Percentiles rank a stretch among this genome's conserved stretches.
Evolutionary conservation across 1,284 basidiomycete species (phyloP).

Genomic region (Tylopilus sp.): DNA sequence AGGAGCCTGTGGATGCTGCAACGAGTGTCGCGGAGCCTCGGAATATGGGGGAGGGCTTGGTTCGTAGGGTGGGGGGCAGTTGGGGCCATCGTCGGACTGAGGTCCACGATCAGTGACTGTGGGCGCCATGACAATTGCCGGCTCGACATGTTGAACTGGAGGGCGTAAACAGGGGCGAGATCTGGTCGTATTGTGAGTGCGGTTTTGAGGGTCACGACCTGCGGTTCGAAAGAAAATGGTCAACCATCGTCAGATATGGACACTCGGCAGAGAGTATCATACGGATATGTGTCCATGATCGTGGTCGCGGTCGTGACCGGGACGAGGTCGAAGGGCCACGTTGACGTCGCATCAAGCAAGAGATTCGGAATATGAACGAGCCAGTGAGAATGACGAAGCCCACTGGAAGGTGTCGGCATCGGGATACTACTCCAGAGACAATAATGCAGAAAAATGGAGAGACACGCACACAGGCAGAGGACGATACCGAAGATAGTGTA

Average conservation of each 20-base stretch:
- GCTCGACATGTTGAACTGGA: conserved; percentile 10
- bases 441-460: background rate
- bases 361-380: conserved; percentile 6
- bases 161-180: background rate
- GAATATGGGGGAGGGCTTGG: conserved; percentile 15
- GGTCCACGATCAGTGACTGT: background rate
- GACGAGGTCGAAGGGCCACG: background rate
- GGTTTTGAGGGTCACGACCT: background rate
- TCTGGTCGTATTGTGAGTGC: background rate
- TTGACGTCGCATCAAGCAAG: background rate
- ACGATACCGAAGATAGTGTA: conserved; percentile 15
- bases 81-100: background rate
- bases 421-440: background rate
- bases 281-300: background rate
- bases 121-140: background rate
- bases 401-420: conserved; percentile 5
- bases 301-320: background rate
- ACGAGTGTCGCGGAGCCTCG: background rate
- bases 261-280: background rate
- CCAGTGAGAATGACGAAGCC: conserved; percentile 11
- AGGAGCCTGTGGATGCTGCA: background rate
- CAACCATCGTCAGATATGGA: background rate
- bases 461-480: conserved; percentile 17
- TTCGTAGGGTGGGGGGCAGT: conserved; percentile 17
- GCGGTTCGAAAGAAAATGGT: background rate